A percentile compares a stretch with the other conserved stretches of the same genome.
Evolutionary conservation across 2,329 filamentous ascomycete genomes (phyloP).

Genomic region (Cladophialophora bantiana): DNA sequence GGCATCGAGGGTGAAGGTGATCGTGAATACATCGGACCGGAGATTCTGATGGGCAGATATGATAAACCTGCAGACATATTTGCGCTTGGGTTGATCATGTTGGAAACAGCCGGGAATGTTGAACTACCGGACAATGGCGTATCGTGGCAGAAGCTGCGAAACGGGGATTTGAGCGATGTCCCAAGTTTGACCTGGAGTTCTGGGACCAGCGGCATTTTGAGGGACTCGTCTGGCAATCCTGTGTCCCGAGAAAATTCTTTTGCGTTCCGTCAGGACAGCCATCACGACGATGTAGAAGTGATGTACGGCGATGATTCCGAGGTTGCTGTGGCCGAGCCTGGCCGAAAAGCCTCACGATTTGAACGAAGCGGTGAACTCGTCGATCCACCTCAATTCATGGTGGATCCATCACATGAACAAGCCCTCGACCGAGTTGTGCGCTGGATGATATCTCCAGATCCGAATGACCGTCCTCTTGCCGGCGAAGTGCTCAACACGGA

Average conservation of each 20-base stretch:
- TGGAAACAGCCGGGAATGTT: slow-evolving; percentile 94
- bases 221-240: slow-evolving; percentile 77
- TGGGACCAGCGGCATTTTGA: slow-evolving; percentile 71
- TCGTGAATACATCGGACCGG: slow-evolving; percentile 93
- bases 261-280: slow-evolving; percentile 51
- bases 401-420: slow-evolving; percentile 72
- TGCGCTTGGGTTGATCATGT: slow-evolving; percentile 89
- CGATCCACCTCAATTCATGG: slow-evolving; percentile 86
- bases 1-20: slow-evolving; percentile 91
- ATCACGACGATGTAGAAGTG: slow-evolving; percentile 42
- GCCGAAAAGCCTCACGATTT: slow-evolving; percentile 42
- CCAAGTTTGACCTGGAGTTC: slow-evolving; percentile 84
- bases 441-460: slow-evolving; percentile 85
- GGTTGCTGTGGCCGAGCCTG: slow-evolving; percentile 36
- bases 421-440: slow-evolving; percentile 84
- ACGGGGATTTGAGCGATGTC: slow-evolving; percentile 86
- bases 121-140: slow-evolving; percentile 90
- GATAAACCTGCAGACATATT: slow-evolving; percentile 95
- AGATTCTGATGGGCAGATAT: slow-evolving; percentile 84
- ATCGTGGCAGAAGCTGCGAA: slow-evolving; percentile 87
- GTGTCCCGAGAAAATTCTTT: slow-evolving; percentile 55
- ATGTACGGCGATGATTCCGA: slow-evolving; percentile 42
- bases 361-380: slow-evolving; percentile 64
- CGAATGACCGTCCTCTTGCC: slow-evolving; percentile 74
- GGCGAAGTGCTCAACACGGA: slow-evolving; percentile 75